These are phyloP conservation scores for Castanea sativa DNA, from an alignment of 306 rosid genomes.

Conservation along the genomic window DNA sequence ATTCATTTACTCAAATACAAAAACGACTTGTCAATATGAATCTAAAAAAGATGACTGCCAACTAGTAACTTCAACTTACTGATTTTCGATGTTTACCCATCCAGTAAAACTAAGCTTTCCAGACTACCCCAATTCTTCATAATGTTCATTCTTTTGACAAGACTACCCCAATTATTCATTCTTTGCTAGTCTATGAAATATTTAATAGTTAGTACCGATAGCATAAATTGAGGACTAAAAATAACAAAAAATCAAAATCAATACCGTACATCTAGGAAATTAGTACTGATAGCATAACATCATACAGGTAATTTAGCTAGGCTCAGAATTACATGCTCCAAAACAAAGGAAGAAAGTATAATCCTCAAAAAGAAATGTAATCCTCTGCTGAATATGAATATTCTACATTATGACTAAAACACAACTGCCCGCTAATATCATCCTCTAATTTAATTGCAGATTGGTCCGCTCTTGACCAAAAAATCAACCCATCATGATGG, in stretches of 20 bases:
- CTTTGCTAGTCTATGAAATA: no score
- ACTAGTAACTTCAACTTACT: no score
- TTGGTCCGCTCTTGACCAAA: not conserved
- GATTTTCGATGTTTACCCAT: no score
- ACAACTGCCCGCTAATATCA: not conserved
- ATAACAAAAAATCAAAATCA: not conserved
- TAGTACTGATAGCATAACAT: not conserved
- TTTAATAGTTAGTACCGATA: not conserved
- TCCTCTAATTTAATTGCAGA: not conserved
- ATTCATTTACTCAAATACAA: no score
- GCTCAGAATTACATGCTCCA: not conserved
- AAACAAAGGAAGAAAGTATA: not conserved
- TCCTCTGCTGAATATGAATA: not conserved
- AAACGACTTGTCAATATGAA: no score
- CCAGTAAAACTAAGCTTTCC: no score
- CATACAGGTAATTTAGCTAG: not conserved
- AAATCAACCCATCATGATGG: constrained; percentile 9
- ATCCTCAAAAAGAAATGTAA: not conserved
- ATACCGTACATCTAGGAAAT: not conserved
- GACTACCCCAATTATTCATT: no score
- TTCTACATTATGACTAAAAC: not conserved
- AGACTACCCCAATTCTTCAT: no score
- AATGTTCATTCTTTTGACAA: no score
- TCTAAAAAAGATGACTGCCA: no score
- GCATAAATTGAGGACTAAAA: not conserved